Base-by-base conservation (phyloP, 1,284 basidiomycete species). In the Chondrostereum purpureum region DNA sequence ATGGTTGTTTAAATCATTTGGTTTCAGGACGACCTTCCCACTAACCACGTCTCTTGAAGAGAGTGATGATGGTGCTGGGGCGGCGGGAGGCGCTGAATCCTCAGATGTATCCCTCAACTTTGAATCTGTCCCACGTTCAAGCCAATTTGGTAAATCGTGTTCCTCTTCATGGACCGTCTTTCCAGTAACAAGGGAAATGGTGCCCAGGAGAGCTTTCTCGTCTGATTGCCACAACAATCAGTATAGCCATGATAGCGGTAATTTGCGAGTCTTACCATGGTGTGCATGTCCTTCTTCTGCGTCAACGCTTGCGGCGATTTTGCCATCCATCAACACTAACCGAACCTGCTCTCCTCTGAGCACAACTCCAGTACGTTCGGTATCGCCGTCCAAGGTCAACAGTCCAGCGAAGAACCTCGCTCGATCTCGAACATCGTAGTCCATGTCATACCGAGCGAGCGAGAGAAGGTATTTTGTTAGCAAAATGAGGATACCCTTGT, bases 371-470 rank as follows among this genome's bases (percentile, higher is more conserved):
- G 77, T 74, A 16, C 70, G 61, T 23, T 77, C 71, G 41, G 77
- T 67, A 13, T 62, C 68, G 43, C 67, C 65, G 27, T 73, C 68
- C 27, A 61, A 65, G 8, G 70, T 61, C 4, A 93, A 68, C 3
- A 95, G 72, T 2, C 82, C 77, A n/a, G 70, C 65, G 12, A 95
- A 61, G 75, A 92, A 87, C 36, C 93, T 74, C 3, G 81, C 84
- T 14, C 92, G 81, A 62, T 96, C 93, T 24, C 93, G 77, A 22
- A 96, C 84, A 55, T 94, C 91, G 61, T 90, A 94, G 56, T 87
- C 80, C 11, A 67, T 55, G 61, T 97, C 94, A 61, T 93, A 97
- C 46, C 87, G 77, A 1, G 90, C 92, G n/a, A 96, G 75, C 0
- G 77, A 74, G 52, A 93, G 79, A 12, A 91, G 77, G 58, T 96